phyloP scores from a whole-genome alignment of 441 rosid species.

The Eruca vesicaria region DNA sequence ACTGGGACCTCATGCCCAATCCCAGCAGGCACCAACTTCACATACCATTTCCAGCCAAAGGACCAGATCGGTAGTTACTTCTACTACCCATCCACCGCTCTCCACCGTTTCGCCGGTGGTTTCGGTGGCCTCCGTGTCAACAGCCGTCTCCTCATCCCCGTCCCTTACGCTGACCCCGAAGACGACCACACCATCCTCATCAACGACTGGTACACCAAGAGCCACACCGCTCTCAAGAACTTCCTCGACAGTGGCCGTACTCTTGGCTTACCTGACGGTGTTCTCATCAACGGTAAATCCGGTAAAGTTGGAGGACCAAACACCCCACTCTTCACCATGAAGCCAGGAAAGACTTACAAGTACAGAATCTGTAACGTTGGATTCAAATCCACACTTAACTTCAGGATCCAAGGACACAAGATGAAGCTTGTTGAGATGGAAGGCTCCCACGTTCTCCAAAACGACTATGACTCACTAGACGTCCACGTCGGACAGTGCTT shows the following conservation, averaged over 20 bases:
- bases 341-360: constrained; percentile 66
- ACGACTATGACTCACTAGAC: constrained; percentile 64
- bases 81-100: constrained; percentile 53
- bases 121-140: constrained; percentile 69
- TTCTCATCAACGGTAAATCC: constrained; percentile 64
- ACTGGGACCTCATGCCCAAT: constrained; percentile 72
- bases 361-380: constrained; percentile 72
- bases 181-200: constrained; percentile 57
- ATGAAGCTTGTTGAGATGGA: constrained; percentile 83
- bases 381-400: constrained; percentile 53
- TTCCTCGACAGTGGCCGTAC: constrained; percentile 56
- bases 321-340: constrained; percentile 67
- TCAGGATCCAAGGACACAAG: constrained; percentile 66
- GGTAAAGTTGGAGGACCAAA: constrained; percentile 37
- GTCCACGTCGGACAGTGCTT: constrained; percentile 72
- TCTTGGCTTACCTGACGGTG: constrained; percentile 55
- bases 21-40: constrained; percentile 56
- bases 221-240: constrained; percentile 47
- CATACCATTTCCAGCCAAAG: constrained; percentile 69
- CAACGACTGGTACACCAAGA: constrained; percentile 60
- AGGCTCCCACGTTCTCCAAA: constrained; percentile 70
- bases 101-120: constrained; percentile 63
- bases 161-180: constrained; percentile 64
- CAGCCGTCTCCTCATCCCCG: constrained; percentile 66
- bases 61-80: constrained; percentile 84